phyloP scores from a whole-genome alignment of 2,329 filamentous ascomycete species.

The Fusarium piperis region DNA sequence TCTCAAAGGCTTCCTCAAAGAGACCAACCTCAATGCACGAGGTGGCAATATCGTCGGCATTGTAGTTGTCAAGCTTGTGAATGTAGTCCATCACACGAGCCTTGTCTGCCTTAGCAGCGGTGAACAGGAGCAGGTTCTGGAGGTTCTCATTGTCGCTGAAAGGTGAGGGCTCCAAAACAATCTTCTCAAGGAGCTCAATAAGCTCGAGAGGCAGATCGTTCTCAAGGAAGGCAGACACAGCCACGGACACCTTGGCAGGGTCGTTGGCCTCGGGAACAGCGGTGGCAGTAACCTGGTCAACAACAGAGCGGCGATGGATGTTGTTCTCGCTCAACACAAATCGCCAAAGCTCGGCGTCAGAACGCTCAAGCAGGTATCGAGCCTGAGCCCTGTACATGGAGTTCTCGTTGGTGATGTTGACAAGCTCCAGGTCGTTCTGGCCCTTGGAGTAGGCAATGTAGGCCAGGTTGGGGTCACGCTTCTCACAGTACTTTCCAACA shows the following conservation, averaged over 20 bases:
- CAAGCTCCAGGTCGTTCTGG: conserved; percentile 95
- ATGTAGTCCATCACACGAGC: conserved; percentile 96
- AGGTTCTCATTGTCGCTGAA: conserved; percentile 98
- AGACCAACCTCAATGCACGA: conserved; percentile 95
- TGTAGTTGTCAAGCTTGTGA: conserved; percentile 88
- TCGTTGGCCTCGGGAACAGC: conserved; percentile 93
- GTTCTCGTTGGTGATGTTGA: conserved; percentile 99
- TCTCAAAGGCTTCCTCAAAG: conserved; percentile 96
- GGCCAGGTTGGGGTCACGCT: conserved; percentile 94
- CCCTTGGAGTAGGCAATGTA: conserved; percentile 97
- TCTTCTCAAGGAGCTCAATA: conserved; percentile 98
- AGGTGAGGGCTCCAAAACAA: conserved; percentile 97
- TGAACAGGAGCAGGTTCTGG: conserved; percentile 96
- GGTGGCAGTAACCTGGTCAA: conserved; percentile 96
- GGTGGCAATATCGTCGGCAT: conserved; percentile 89
- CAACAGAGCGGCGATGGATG: conserved; percentile 88
- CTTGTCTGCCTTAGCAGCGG: conserved; percentile 96
- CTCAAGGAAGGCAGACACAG: conserved; percentile 91
- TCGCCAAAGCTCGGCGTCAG: conserved; percentile 89
- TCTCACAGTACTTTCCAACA: conserved; percentile 98
- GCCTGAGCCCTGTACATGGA: conserved; percentile 99
- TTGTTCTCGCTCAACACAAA: conserved; percentile 98
- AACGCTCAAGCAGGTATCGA: conserved; percentile 90
- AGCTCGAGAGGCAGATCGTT: conserved; percentile 92
- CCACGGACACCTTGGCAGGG: conserved; percentile 92